phyloP scores from a whole-genome alignment of 1,284 basidiomycete genomes.

The Ceratobasidium theobromae region DNA sequence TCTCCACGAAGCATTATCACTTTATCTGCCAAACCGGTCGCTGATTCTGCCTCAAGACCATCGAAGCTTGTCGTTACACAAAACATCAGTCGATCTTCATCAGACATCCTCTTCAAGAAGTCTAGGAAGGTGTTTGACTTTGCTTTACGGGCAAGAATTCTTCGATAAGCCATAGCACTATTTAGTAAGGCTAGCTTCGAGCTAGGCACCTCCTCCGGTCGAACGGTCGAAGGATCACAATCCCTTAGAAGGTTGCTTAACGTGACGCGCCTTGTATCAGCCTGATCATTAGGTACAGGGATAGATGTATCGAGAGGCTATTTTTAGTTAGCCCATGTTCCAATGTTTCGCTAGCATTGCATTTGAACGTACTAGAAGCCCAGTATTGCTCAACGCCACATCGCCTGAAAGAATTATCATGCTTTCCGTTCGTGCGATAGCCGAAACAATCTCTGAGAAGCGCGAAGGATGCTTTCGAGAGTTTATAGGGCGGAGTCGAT shows the following conservation, averaged over 20 bases:
- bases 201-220: background rate
- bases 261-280: no score
- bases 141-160: background rate
- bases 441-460: background rate
- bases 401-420: background rate
- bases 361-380: background rate
- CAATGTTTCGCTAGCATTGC: background rate
- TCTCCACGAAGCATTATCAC: background rate
- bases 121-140: background rate
- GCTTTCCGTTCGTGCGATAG: background rate
- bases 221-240: no score
- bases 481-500: background rate
- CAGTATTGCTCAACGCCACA: background rate
- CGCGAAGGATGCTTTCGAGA: background rate
- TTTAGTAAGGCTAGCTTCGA: background rate
- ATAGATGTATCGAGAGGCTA: no score
- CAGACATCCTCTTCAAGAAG: background rate
- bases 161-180: background rate
- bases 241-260: no score
- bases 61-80: constrained; percentile 9
- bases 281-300: no score
- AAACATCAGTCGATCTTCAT: background rate
- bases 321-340: no score
- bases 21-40: background rate
- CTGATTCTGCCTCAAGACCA: background rate